Base-by-base conservation (phyloP, 2,329 filamentous ascomycete species). In the Whalleya microplaca region DNA sequence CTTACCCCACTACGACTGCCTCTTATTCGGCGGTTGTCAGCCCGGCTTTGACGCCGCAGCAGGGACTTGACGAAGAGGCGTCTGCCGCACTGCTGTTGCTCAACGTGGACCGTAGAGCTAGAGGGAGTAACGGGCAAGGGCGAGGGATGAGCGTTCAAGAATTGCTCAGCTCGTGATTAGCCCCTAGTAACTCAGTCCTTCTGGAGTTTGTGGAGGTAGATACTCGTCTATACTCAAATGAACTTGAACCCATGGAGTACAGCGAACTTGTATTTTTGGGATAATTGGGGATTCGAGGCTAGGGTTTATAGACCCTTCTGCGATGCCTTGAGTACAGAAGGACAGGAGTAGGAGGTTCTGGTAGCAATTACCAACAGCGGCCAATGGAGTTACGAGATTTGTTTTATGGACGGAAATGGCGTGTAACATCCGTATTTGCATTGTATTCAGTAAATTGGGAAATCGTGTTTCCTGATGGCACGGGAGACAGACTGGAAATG, bases 61-160 rank as follows among this genome's bases (percentile, higher is more conserved):
- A 77, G 37, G 84, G 87, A 48, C 67, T 84, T 3, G 86, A 90
- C 60, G 88, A 92, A 58, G 91, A 95, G 71, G 93, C 92, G 1
- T 95, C 92, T 7, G 88, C 91, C 12, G 93, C 92, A 2, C 73
- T 96, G 64, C 74, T 96, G 71, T 96, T 96, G 92, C 78, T 97
- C 56, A 96, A 93, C 64, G 86, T 81, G 51, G 92, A 95, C 71
- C 84, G 91, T 41, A 81, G 91, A 37, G 80, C 90, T 41, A 81
- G 91, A 37, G 80, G 79, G 40, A 77, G 75, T 10, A 37, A 44
- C 47, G 18, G 54, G 48, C 32, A 14, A 6, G 53, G 66, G 1
- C 68, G 82, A 48, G 80, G 80, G 0, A 75, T 85, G 71, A 84
- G 82, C 42, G 82, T 85, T 14, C 75, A 75, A 46, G 82, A 85